Evolutionary conservation across 768 basidiomycete species (phyloP).

Genomic region (Russula compacta): DNA sequence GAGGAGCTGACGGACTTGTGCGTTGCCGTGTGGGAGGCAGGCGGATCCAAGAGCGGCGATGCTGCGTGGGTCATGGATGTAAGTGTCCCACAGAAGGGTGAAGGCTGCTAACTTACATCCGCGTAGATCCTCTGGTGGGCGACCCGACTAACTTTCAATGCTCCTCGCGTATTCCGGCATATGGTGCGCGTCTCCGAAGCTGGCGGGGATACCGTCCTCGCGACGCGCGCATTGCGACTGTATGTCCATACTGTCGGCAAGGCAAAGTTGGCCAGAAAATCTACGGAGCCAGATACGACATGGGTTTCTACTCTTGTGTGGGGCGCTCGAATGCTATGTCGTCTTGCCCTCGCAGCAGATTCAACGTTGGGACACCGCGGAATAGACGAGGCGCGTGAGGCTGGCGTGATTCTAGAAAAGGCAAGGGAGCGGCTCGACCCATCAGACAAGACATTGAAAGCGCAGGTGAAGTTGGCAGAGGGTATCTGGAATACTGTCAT

Average conservation of each 20-base stretch:
- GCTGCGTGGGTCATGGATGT: constrained; percentile 80
- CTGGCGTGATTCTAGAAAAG: constrained; percentile 48
- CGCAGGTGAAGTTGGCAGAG: constrained; percentile 55
- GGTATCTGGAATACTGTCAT: constrained; percentile 67
- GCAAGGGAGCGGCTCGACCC: constrained; percentile 46
- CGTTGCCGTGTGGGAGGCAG: constrained; percentile 73
- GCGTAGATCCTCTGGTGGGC: constrained; percentile 86
- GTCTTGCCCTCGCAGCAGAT: constrained; percentile 29
- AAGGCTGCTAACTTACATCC: not conserved
- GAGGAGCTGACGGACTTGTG: constrained; percentile 78
- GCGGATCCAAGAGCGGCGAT: constrained; percentile 51
- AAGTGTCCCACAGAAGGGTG: constrained; percentile 25
- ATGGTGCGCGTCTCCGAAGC: constrained; percentile 67
- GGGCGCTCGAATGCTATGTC: constrained; percentile 71
- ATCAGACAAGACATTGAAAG: constrained; percentile 44
- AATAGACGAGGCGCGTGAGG: constrained; percentile 54
- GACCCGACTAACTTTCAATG: constrained; percentile 89
- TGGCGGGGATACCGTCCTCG: constrained; percentile 49
- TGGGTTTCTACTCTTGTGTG: constrained; percentile 76
- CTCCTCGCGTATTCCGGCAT: constrained; percentile 75
- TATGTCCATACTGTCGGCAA: constrained; percentile 84
- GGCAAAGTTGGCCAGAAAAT: constrained; percentile 53
- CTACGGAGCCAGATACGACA: constrained; percentile 54
- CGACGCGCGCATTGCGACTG: constrained; percentile 65
- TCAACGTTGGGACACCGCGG: constrained; percentile 24